Percentiles rank a stretch among this genome's conserved stretches.
Conservation (phyloP, 169 alveolate genomes). For the Fabrea salina region DNA sequence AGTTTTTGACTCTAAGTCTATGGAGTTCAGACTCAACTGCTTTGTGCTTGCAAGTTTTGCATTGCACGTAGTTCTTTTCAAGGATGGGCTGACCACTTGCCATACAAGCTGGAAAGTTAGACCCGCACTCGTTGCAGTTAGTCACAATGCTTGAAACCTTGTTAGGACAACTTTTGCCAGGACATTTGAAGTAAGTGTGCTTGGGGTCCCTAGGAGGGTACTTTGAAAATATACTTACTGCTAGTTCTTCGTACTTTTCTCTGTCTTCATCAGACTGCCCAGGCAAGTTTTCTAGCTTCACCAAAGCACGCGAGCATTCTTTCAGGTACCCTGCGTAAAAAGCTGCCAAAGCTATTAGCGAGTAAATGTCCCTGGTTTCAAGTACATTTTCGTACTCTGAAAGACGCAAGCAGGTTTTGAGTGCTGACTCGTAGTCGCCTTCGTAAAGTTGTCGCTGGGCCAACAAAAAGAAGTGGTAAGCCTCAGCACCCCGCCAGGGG, state of each 20-base stretch:
- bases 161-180: slow-evolving; percentile 77
- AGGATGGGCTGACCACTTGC: slow-evolving; percentile 78
- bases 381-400: slow-evolving; percentile 85
- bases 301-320: slow-evolving; percentile 86
- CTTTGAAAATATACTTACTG: slow-evolving; percentile 78
- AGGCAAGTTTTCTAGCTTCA: slow-evolving; percentile 79
- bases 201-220: slow-evolving; percentile 42
- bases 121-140: slow-evolving; percentile 82
- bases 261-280: slow-evolving; percentile 60
- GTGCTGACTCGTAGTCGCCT: slow-evolving; percentile 79
- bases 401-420: slow-evolving; percentile 84
- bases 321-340: slow-evolving; percentile 75
- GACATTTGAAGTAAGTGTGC: slow-evolving; percentile 51
- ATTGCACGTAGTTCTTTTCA: slow-evolving; percentile 72
- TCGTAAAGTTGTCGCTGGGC: slow-evolving; percentile 81
- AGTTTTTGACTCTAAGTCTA: slow-evolving; percentile 64
- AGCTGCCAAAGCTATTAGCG: slow-evolving; percentile 80
- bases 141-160: slow-evolving; percentile 77
- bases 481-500: slow-evolving; percentile 88
- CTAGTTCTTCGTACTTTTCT: slow-evolving; percentile 71
- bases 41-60: slow-evolving; percentile 85
- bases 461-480: slow-evolving; percentile 84
- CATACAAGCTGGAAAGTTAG: slow-evolving; percentile 82
- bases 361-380: slow-evolving; percentile 81
- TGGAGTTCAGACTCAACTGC: slow-evolving; percentile 77